Evolutionary conservation across 495 filamentous ascomycete species (phyloP).

Genomic region (Penicillium pancosmium): DNA sequence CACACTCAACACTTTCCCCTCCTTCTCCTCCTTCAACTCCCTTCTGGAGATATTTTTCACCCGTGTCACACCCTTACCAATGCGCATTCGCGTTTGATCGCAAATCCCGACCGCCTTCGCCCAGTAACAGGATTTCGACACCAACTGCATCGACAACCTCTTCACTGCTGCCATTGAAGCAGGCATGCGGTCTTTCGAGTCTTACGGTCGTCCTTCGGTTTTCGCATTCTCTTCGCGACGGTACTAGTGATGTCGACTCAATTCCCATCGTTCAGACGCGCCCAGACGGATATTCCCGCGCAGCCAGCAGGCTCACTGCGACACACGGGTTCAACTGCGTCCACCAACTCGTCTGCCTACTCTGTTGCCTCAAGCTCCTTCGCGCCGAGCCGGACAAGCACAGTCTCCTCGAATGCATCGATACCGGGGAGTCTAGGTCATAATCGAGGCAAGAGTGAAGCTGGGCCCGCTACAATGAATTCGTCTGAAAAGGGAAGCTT

Average conservation of each 20-base stretch:
- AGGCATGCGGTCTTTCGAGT: conserved; percentile 49
- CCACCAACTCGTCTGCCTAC: conserved; percentile 77
- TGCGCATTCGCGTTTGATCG: conserved; percentile 30
- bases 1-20: conserved; percentile 2
- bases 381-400: conserved; percentile 72
- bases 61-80: not conserved
- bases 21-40: not conserved
- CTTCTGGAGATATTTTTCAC: not conserved
- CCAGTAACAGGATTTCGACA: conserved; percentile 3
- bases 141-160: conserved; percentile 19
- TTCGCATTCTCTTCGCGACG: conserved; percentile 34
- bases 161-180: conserved; percentile 38
- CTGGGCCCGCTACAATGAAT: conserved; percentile 42
- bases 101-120: conserved; percentile 29
- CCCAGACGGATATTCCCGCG: conserved; percentile 64
- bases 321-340: conserved; percentile 71
- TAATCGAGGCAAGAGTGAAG: conserved; percentile 78
- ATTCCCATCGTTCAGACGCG: conserved; percentile 56
- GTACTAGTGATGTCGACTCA: conserved; percentile 45
- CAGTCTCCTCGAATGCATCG: conserved; percentile 76
- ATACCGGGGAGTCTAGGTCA: conserved; percentile 58
- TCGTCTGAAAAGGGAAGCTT: conserved; percentile 20
- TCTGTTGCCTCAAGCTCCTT: conserved; percentile 68
- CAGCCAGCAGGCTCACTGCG: conserved; percentile 63
- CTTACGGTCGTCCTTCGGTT: conserved; percentile 28